These are phyloP conservation scores for Chamaenerion angustifolium DNA, from an alignment of 345 rosid species.

Conservation along the genomic window DNA sequence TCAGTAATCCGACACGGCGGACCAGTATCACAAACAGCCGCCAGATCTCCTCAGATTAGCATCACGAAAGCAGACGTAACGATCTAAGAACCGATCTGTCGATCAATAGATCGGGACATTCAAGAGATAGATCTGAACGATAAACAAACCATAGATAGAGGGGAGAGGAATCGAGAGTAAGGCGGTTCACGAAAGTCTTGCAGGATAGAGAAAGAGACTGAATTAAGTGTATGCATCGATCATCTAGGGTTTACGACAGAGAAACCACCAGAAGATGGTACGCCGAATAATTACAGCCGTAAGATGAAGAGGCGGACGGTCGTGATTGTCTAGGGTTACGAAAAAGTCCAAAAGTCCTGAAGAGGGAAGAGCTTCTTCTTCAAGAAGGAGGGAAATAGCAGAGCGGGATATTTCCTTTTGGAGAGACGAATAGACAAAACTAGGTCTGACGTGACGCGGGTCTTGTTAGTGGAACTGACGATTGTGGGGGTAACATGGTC, in stretches of 20 bases:
- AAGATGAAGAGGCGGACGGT: slow-evolving; percentile 19
- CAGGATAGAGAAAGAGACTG: slow-evolving; percentile 3
- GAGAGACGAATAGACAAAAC: neutral
- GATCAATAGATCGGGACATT: neutral
- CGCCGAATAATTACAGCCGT: slow-evolving; percentile 19
- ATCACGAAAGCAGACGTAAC: neutral
- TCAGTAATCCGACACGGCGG: neutral
- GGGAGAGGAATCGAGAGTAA: slow-evolving; percentile 8
- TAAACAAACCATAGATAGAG: neutral
- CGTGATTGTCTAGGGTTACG: slow-evolving; percentile 14
- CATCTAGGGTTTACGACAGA: slow-evolving; percentile 56
- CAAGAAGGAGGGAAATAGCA: neutral
- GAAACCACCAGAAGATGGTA: slow-evolving; percentile 9
- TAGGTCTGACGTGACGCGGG: neutral
- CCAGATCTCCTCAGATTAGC: neutral
- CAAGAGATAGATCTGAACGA: neutral
- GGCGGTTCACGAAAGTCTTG: slow-evolving; percentile 26
- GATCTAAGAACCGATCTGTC: slow-evolving; percentile 1
- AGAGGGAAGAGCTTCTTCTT: neutral
- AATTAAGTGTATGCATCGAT: neutral
- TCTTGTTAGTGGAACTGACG: too few species aligned
- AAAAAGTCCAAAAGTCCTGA: neutral
- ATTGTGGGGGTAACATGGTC: too few species aligned
- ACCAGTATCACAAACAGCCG: neutral
- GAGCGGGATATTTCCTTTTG: neutral